Percentiles rank a stretch among this genome's conserved stretches.
phyloP scores from a whole-genome alignment of 2,329 filamentous ascomycete genomes.

The Sclerotinia minor region DNA sequence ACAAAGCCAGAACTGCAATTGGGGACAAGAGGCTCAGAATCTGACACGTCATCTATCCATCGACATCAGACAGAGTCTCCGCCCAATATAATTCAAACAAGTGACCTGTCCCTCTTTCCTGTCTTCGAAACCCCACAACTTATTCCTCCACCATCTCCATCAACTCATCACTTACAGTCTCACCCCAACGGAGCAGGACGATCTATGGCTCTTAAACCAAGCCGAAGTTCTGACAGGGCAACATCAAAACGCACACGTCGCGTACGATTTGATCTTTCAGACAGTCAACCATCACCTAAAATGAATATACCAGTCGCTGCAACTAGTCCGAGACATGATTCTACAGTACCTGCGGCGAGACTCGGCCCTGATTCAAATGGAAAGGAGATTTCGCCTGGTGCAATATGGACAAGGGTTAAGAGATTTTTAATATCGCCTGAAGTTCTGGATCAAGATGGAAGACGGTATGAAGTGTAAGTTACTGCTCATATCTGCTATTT shows the following conservation, averaged over 20 bases:
- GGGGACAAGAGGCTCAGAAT: constrained; percentile 9
- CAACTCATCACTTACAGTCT: constrained; percentile 1
- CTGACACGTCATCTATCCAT: constrained; percentile 10
- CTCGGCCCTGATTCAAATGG: constrained; percentile 60
- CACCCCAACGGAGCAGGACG: constrained; percentile 26
- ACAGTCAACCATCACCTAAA: constrained; percentile 22
- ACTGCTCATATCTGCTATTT: background rate
- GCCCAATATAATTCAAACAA: constrained; percentile 21
- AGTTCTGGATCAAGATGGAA: constrained; percentile 54
- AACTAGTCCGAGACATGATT: constrained; percentile 27
- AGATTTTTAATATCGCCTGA: constrained; percentile 58
- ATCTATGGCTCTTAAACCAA: constrained; percentile 31
- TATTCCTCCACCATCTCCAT: constrained; percentile 6
- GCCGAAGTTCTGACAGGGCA: constrained; percentile 27
- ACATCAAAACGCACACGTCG: constrained; percentile 28
- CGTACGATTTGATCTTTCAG: constrained; percentile 29
- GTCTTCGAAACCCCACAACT: constrained; percentile 4
- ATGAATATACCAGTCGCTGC: constrained; percentile 6
- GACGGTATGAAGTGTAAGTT: constrained; percentile 57
- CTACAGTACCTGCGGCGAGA: background rate
- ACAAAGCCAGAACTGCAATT: background rate
- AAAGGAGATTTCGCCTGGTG: constrained; percentile 56
- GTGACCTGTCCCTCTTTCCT: constrained; percentile 12
- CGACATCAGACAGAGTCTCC: constrained; percentile 13
- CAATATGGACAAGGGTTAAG: constrained; percentile 60